Percentiles rank a stretch among this genome's conserved stretches.
These are phyloP conservation scores for Chloris gayana DNA, from an alignment of 176 grass and related monocot genomes.

Conservation along the genomic window DNA sequence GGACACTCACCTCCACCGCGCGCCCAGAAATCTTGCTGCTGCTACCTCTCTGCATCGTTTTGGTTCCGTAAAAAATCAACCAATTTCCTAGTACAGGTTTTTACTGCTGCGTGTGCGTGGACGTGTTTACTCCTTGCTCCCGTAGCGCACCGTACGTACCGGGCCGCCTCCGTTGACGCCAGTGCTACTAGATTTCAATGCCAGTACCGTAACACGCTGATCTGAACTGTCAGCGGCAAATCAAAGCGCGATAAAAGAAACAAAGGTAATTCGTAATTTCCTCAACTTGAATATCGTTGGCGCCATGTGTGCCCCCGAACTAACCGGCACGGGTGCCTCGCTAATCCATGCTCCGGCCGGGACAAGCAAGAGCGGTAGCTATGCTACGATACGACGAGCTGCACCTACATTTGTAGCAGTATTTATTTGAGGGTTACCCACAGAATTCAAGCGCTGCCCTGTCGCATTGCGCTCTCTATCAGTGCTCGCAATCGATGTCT, in stretches of 20 bases:
- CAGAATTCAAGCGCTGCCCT: neutral
- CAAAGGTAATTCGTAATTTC: neutral
- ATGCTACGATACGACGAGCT: neutral
- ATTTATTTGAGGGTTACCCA: neutral
- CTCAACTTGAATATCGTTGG: slow-evolving; percentile 16
- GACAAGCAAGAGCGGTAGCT: neutral
- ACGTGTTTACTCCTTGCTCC: too few species aligned
- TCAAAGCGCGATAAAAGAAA: too few species aligned
- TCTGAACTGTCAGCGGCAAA: neutral
- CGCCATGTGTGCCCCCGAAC: slow-evolving; percentile 24
- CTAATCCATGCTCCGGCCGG: neutral
- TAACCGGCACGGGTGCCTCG: neutral
- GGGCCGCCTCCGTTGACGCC: too few species aligned
- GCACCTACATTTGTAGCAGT: neutral
- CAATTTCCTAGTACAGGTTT: too few species aligned
- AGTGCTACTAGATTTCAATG: too few species aligned
- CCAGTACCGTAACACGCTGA: too few species aligned
- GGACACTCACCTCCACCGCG: neutral
- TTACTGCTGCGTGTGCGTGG: too few species aligned
- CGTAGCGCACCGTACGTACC: too few species aligned
- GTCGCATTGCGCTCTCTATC: neutral
- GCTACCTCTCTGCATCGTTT: neutral
- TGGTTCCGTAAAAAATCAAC: neutral
- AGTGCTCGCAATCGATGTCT: too few species aligned
- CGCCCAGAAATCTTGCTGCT: neutral